Base-by-base conservation (phyloP, 768 basidiomycete species). In the Lyophyllum shimeji region DNA sequence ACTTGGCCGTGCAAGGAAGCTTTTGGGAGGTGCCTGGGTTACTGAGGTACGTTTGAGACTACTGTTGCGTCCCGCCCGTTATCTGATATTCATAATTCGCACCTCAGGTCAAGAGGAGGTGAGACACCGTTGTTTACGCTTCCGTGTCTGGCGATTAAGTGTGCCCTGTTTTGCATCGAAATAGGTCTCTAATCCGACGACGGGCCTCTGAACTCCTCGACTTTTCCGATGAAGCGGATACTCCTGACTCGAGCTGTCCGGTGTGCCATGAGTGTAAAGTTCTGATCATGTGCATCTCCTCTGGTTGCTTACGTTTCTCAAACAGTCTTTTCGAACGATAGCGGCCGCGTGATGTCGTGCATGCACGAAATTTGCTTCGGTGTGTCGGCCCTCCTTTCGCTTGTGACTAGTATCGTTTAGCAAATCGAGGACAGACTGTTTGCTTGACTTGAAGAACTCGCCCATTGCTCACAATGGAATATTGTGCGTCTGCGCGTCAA, bases 351-450 rank as follows among this genome's bases (percentile, higher is more conserved):
- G n/a, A 76, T 90, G 9, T 65, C 70, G 0, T 92, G 91, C 61
- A 76, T 81, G 0, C 89, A 91, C 61, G 82, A 84, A 53, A 77
- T 88, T 34, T 91, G 90, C 62, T 75, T 73, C 25, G 80, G 83
- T 83, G 25, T 33, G 76, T 62, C 17, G 6, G 2, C 17, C 11
- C n/a, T 47, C 2, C 20, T 12, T 11, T 50, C 24, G 6, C n/a
- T 23, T 13, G 12, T 21, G 15, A 37, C 45, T 54, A 25, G 53
- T 47, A 7, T 12, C 31, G 46, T 9, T 29, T 4, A 29, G 29
- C 4, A 23, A 8, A 13, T 59, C 11, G 25, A 27, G 18, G 12
- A 42, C 50, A 82, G 85, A 86, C 46, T 87, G 86, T 59, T 64
- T 81, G n/a, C 68, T 80, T 7, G 79, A 83, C 42, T 65, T 85